These are phyloP conservation scores for Pythium utonaiense DNA, from an alignment of 352 stramenopile genomes.

Conservation along the genomic window DNA sequence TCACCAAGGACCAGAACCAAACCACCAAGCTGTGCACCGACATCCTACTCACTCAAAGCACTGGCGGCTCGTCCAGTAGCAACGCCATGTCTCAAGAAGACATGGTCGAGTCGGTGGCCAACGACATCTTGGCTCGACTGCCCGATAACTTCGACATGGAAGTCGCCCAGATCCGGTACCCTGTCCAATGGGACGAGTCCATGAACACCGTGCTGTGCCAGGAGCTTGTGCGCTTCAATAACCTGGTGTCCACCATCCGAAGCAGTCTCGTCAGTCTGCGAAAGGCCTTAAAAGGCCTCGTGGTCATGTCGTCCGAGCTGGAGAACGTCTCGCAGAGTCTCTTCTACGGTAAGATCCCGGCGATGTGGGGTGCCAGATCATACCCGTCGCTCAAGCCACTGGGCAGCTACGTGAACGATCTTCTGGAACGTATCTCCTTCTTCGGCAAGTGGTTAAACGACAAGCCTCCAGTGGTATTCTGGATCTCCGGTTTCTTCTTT, in stretches of 20 bases:
- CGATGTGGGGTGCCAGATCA: slow-evolving; percentile 85
- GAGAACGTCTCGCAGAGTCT: slow-evolving; percentile 92
- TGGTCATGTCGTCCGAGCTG: slow-evolving; percentile 93
- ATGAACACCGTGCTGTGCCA: slow-evolving; percentile 95
- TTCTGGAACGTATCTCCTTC: slow-evolving; percentile 90
- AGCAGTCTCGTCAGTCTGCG: slow-evolving; percentile 80
- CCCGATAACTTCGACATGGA: slow-evolving; percentile 93
- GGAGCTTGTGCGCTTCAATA: slow-evolving; percentile 93
- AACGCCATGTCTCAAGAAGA: slow-evolving; percentile 83
- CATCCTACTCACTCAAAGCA: slow-evolving; percentile 90
- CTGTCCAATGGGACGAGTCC: slow-evolving; percentile 89
- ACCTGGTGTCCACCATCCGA: slow-evolving; percentile 87
- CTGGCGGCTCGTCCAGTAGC: slow-evolving; percentile 56
- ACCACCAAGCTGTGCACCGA: slow-evolving; percentile 92
- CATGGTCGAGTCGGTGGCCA: slow-evolving; percentile 83
- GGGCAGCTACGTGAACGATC: slow-evolving; percentile 86
- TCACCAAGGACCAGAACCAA: slow-evolving; percentile 94
- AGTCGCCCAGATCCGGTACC: slow-evolving; percentile 89
- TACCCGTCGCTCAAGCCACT: slow-evolving; percentile 94
- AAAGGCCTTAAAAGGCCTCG: slow-evolving; percentile 90
- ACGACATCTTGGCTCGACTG: slow-evolving; percentile 83
- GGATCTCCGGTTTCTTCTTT: slow-evolving; percentile 96
- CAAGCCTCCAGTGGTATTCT: slow-evolving; percentile 88
- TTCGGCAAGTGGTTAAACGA: slow-evolving; percentile 89
- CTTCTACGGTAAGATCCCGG: slow-evolving; percentile 91